Base-by-base conservation (phyloP, 2,329 filamentous ascomycete genomes). In the Trichoderma sp. region DNA sequence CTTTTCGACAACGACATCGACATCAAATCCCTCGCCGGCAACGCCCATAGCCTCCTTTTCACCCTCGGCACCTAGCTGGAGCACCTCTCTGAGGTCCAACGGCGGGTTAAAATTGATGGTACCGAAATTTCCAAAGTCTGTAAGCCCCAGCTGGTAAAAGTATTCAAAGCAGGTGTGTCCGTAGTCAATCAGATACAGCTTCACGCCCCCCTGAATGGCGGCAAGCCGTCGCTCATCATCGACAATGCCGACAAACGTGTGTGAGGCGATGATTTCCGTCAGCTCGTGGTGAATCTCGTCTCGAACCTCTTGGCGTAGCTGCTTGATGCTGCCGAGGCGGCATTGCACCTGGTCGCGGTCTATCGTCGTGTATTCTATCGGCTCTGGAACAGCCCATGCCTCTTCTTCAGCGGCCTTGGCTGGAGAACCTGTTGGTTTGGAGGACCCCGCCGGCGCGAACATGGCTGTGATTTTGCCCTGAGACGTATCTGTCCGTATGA, bases 391-490 rank as follows among this genome's bases (percentile, higher is more conserved):
- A 12, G 75, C 70, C 59, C 76, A 63, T 21, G 76, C 72, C 63
- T 81, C 81, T 7, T 76, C 74, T 30, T 71, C 71, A 2, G 62
- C 67, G 45, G 68, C 60, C 15, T 45, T 61, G 26, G 63, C 39
- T 9, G 50, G 50, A 39, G 48, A 54, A 9, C 14, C 50, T n/a
- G 69, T 66, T 5, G 71, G 69, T 15, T 71, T 70, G 44, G 68
- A 63, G 12, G 71, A 61, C 58, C 81, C 78, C 19, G 88, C 83
- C n/a, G 87, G 83, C 39, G 71, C 62, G 65, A 99, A 86, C 94
- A 99, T 98, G 67, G 91, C 93, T 0, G 95, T 99, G 68, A 99
- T 99, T 76, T 99, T 99, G 66, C 93, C 90, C 69, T 92, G 83
- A 66, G 89, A 91, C 1, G 91, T 88, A 74, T 99, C 95, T 12